Conservation (phyloP, 768 basidiomycete species). For the Antrodiella citrinella region DNA sequence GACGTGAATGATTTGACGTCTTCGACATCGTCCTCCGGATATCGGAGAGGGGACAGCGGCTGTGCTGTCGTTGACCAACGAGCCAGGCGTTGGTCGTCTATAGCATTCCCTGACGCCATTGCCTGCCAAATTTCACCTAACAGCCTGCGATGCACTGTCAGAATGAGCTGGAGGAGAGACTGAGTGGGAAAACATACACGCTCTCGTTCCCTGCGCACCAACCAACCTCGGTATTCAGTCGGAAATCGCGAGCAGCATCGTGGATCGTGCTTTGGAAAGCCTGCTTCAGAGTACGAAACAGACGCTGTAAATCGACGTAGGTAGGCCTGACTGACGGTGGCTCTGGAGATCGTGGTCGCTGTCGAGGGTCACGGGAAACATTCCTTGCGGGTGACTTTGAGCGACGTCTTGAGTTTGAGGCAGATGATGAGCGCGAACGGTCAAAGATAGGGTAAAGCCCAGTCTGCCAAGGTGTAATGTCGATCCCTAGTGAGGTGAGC, state of each 20-base stretch:
- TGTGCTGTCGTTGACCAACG: background rate
- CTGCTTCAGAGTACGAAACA: background rate
- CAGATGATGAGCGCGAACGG: background rate
- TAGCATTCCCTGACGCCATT: slow-evolving; percentile 13
- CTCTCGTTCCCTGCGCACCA: slow-evolving; percentile 22
- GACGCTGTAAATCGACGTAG: background rate
- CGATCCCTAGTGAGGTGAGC: slow-evolving; percentile 33
- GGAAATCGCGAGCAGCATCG: too few relatives aligned
- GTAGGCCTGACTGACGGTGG: slow-evolving; percentile 12
- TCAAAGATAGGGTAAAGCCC: slow-evolving; percentile 24
- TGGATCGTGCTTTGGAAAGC: too few relatives aligned
- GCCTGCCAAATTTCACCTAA: slow-evolving; percentile 17
- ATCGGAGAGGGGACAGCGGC: background rate
- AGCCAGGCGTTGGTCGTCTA: slow-evolving; percentile 17
- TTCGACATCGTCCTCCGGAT: slow-evolving; percentile 3
- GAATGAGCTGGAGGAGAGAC: slow-evolving; percentile 2
- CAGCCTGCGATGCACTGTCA: slow-evolving; percentile 13
- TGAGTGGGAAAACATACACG: slow-evolving; percentile 8
- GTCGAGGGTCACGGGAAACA: background rate
- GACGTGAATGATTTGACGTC: background rate
- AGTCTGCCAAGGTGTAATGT: slow-evolving; percentile 33
- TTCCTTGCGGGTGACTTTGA: background rate
- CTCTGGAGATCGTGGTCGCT: background rate
- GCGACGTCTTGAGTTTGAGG: background rate
- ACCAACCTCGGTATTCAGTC: slow-evolving; percentile 4